Evolutionary conservation across 768 basidiomycete genomes (phyloP), one percentile per base, ranked within the genome.

Genomic region (Pisolithus albus): DNA sequence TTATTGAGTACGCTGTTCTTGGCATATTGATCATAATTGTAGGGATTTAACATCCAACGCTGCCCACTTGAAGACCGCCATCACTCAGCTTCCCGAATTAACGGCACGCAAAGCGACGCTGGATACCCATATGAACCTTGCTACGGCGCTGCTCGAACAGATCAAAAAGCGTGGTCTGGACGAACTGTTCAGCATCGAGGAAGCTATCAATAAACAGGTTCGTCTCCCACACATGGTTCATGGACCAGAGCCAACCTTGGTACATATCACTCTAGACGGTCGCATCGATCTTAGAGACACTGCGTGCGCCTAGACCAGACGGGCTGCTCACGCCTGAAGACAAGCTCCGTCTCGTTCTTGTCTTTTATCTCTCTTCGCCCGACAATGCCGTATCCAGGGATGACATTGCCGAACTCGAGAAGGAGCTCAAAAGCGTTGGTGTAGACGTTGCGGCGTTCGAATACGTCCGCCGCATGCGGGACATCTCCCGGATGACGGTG

Each of bases 71-170:
- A 98, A 97, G 72, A 92, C 92, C 0, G 96, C 96, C 7, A 96
- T 99, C 63, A 98, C 94, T 2, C 91, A 93, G 55, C 75, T 99
- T 18, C 96, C 96, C 1, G 96, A 98, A 65, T 74, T 99, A 46
- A 98, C 95, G 4, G 93, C 96, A 4, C 82, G 96, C 39, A 99
- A 99, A 62, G 90, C 92, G 30, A 94, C 90, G 1, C 79, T 99
- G 23, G 96, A 99, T 66, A 92, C 94, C 3, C 96, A 99, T 65
- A 98, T 99, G 94, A 97, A 98, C 70, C 95, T 99, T 51, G 95
- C 95, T 36, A 96, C 94, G 11, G 88, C 94, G 16, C 71, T 99
- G 9, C 73, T 99, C 26, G 92, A 95, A 65, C 85, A 96, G 36
- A 96, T 99, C 73, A 97, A 97, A 72, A 84, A 84, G 52, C 82